These are phyloP conservation scores for Orobanche coerulescens DNA, from an alignment of 257 asterid species.

Conservation along the genomic window DNA sequence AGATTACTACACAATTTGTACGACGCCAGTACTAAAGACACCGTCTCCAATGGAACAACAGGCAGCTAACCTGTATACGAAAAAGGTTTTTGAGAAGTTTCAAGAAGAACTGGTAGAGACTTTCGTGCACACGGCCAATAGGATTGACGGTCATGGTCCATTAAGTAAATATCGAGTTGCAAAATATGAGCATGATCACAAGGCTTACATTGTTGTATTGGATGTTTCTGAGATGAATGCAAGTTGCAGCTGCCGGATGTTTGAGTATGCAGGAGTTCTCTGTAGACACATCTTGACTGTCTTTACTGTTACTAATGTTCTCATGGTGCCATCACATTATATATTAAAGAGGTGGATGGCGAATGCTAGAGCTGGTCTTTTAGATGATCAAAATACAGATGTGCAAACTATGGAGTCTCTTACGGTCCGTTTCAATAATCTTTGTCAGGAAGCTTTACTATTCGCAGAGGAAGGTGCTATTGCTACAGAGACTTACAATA, in stretches of 20 bases:
- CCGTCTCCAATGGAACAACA: constrained; percentile 85
- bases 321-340: constrained; percentile 54
- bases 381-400: constrained; percentile 36
- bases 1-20: constrained; percentile 46
- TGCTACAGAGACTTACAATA: constrained; percentile 45
- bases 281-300: constrained; percentile 70
- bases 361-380: constrained; percentile 39
- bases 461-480: constrained; percentile 65
- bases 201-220: constrained; percentile 46
- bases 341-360: constrained; percentile 66
- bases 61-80: constrained; percentile 56
- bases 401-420: constrained; percentile 33
- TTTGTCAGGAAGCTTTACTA: constrained; percentile 51
- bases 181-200: constrained; percentile 66
- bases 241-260: constrained; percentile 73
- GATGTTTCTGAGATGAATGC: constrained; percentile 51
- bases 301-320: constrained; percentile 72
- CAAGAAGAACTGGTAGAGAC: constrained; percentile 81
- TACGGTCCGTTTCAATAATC: constrained; percentile 48
- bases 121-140: constrained; percentile 69
- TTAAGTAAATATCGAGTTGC: constrained; percentile 65
- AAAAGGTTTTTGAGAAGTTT: constrained; percentile 56
- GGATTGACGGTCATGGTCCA: constrained; percentile 46
- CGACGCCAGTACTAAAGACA: constrained; percentile 52
- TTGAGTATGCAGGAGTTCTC: constrained; percentile 66